Percentiles rank a stretch among this genome's conserved stretches.
phyloP scores from a whole-genome alignment of 768 basidiomycete genomes.

The Pleurotus tuoliensis region DNA sequence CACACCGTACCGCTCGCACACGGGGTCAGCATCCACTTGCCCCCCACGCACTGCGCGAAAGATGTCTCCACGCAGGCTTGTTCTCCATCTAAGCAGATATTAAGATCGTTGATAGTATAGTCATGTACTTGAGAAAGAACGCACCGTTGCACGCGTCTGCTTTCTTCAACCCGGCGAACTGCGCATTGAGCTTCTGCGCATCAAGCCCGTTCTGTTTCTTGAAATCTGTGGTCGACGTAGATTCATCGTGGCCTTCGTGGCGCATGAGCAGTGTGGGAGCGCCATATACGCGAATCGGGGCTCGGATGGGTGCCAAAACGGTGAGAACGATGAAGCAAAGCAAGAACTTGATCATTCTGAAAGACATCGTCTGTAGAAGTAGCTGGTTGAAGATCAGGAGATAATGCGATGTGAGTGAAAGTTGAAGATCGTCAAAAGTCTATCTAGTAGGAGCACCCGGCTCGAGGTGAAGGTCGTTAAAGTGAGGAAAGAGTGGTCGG shows the following conservation, averaged over 20 bases:
- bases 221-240: slow-evolving; percentile 16
- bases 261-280: slow-evolving; percentile 26
- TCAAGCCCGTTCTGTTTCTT: slow-evolving; percentile 42
- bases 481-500: too few species aligned
- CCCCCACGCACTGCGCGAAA: slow-evolving; percentile 41
- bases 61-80: slow-evolving; percentile 35
- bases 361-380: neutral
- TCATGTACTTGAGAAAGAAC: slow-evolving; percentile 12
- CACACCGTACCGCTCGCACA: slow-evolving; percentile 37
- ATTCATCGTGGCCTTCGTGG: slow-evolving; percentile 22
- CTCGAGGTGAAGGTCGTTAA: neutral
- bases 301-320: slow-evolving; percentile 1
- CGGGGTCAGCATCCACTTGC: slow-evolving; percentile 33
- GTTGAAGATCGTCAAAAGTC: slow-evolving; percentile 1
- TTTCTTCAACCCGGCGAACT: slow-evolving; percentile 41
- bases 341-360: neutral
- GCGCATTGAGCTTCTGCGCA: slow-evolving; percentile 45
- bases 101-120: slow-evolving; percentile 17
- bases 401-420: neutral
- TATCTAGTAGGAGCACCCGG: slow-evolving; percentile 2
- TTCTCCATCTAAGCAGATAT: slow-evolving; percentile 28
- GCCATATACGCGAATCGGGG: slow-evolving; percentile 22
- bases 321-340: neutral
- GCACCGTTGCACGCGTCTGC: slow-evolving; percentile 45
- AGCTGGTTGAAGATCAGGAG: neutral